Base-by-base conservation (phyloP, 1,284 basidiomycete genomes). In the Volvariella surrecta region DNA sequence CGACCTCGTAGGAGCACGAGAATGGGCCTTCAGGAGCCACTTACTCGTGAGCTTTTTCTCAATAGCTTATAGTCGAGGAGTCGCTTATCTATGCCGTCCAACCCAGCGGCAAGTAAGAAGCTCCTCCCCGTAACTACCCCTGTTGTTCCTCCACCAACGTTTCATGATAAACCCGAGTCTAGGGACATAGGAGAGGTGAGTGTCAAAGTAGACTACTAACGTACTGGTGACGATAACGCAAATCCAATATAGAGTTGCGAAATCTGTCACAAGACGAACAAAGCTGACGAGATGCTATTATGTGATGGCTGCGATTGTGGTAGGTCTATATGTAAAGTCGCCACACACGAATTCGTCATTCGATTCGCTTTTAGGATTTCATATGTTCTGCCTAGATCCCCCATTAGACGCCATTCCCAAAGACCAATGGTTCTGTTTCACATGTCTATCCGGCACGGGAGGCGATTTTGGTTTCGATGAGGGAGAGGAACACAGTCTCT, bases 381-480 rank as follows among this genome's bases (percentile, higher is more conserved):
- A 99, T 65, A 94, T 89, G 66, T 91, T 89, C 61, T 99, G 96
- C 60, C 82, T 99, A 45, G 86, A 92, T 54, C 95, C 96, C 2
- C 92, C 94, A 16, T 67, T 99, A 38, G 65, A 74, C 2, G 68
- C 73, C 3, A 86, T 98, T 43, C 95, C 96, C 2, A 86, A 85
- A 52, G 89, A 92, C 45, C 86, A 95, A 51, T 99, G 96, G 95
- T 98, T 84, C 62, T 99, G 96, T 62, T 89, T 90, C 53, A 82
- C 83, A 1, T 99, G 96, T 58, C 71, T 99, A 13, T 79, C 94
- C 37, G 86, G 83, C 20, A 96, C 91, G 0, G 94, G 95, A n/a
- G 90, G 91, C 45, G 96, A 98, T 63, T 99, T 91, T 58, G 96
- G 96, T 34, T 99, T 99, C 57, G 95, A 98, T 54, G 95, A 98